Conservation (phyloP, 305 asterid species). For the Fraxinus latifolia region DNA sequence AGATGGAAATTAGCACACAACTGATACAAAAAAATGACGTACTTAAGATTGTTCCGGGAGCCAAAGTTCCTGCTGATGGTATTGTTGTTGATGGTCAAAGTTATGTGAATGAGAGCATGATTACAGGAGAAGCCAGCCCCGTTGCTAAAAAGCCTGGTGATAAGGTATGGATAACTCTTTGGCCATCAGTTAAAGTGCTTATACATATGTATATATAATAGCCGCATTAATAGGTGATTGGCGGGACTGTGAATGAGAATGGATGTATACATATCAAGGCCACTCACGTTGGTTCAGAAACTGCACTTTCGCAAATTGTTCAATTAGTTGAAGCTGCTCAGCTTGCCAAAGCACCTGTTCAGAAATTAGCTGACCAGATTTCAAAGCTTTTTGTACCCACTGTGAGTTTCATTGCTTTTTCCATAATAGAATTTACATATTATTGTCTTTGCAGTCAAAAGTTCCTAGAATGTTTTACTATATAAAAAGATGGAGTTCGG, state of each 20-base stretch:
- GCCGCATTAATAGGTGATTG: constrained; percentile 64
- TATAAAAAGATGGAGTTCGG: constrained; percentile 2
- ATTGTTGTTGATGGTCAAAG: constrained; percentile 82
- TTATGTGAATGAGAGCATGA: constrained; percentile 93
- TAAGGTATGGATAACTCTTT: constrained; percentile 54
- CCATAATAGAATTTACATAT: not conserved
- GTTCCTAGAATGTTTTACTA: not conserved
- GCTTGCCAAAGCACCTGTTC: constrained; percentile 98
- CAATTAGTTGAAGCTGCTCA: constrained; percentile 98
- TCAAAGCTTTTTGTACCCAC: constrained; percentile 86
- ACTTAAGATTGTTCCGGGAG: constrained; percentile 88
- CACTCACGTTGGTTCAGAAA: constrained; percentile 95
- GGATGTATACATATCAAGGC: constrained; percentile 80
- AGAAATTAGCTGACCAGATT: constrained; percentile 95
- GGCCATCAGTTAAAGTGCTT: constrained; percentile 8
- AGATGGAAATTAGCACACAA: constrained; percentile 70
- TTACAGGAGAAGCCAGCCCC: constrained; percentile 90
- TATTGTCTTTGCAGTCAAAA: constrained; percentile 7
- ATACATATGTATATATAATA: constrained; percentile 9
- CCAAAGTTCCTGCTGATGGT: constrained; percentile 90
- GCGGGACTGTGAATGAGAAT: constrained; percentile 90
- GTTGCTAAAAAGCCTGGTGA: constrained; percentile 83
- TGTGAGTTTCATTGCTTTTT: constrained; percentile 45
- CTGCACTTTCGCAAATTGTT: constrained; percentile 91
- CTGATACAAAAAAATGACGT: constrained; percentile 78